These are phyloP conservation scores for Ceratocystis cacaofunesta DNA, from an alignment of 2,329 filamentous ascomycete genomes.

Conservation along the genomic window DNA sequence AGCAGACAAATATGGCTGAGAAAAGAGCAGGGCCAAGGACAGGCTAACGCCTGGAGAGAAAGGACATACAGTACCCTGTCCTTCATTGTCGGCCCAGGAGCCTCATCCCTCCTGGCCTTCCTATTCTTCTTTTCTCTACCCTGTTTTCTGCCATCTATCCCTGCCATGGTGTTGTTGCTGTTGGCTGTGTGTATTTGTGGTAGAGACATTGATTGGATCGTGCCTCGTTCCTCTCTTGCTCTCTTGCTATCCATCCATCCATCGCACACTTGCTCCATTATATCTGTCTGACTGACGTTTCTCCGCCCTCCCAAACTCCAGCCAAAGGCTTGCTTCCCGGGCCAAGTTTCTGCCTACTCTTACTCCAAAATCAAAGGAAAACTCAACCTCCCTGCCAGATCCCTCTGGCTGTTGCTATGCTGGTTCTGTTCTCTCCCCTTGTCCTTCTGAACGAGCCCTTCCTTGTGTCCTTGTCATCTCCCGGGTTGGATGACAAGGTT, in stretches of 20 bases:
- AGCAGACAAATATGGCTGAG: background rate
- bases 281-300: no score
- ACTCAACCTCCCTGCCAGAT: background rate
- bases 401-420: background rate
- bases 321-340: no score
- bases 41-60: background rate
- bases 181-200: background rate
- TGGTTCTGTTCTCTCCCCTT: no score
- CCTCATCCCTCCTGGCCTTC: background rate
- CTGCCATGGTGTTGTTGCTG: background rate
- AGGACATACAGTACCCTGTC: background rate
- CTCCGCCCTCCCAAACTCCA: no score
- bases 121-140: background rate
- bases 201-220: no score
- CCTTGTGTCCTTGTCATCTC: background rate
- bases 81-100: background rate
- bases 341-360: no score
- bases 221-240: slow-evolving; percentile 12
- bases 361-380: background rate
- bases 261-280: no score
- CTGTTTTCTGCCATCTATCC: slow-evolving; percentile 10
- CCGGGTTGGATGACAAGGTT: background rate
- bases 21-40: background rate
- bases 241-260: no score
- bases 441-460: background rate